Conservation (phyloP, 305 asterid genomes). For the Fraxinus sp. region DNA sequence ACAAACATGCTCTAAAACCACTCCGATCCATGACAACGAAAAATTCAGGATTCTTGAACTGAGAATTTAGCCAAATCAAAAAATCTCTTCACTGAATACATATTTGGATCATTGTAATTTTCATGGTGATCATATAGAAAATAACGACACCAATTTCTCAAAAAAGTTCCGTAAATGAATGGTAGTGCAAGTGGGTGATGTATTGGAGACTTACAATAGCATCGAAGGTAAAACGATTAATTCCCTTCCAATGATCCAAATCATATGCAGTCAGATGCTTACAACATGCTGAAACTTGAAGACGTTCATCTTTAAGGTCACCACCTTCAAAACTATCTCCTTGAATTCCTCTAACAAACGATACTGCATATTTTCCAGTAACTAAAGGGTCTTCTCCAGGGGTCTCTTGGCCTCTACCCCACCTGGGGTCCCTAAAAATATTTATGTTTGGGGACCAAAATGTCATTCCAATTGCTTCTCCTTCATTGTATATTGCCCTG, state of each 20-base stretch:
- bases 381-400: slow-evolving; percentile 56
- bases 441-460: slow-evolving; percentile 60
- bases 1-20: background rate
- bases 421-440: slow-evolving; percentile 51
- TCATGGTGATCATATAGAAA: background rate
- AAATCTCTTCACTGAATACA: background rate
- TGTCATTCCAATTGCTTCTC: slow-evolving; percentile 52
- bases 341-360: slow-evolving; percentile 54
- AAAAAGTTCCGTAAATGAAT: background rate
- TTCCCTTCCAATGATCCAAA: slow-evolving; percentile 55
- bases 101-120: background rate
- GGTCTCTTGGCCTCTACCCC: slow-evolving; percentile 63
- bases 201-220: slow-evolving; percentile 36
- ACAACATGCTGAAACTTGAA: slow-evolving; percentile 55
- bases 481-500: slow-evolving; percentile 54
- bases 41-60: background rate
- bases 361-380: slow-evolving; percentile 41
- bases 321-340: slow-evolving; percentile 41
- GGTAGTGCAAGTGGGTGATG: background rate
- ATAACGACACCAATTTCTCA: background rate
- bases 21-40: background rate
- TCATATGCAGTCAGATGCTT: slow-evolving; percentile 63
- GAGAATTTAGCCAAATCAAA: background rate
- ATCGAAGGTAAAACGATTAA: slow-evolving; percentile 46
- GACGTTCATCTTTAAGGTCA: slow-evolving; percentile 32